phyloP scores from a whole-genome alignment of 495 filamentous ascomycete genomes.

The Tuber aestivum region DNA sequence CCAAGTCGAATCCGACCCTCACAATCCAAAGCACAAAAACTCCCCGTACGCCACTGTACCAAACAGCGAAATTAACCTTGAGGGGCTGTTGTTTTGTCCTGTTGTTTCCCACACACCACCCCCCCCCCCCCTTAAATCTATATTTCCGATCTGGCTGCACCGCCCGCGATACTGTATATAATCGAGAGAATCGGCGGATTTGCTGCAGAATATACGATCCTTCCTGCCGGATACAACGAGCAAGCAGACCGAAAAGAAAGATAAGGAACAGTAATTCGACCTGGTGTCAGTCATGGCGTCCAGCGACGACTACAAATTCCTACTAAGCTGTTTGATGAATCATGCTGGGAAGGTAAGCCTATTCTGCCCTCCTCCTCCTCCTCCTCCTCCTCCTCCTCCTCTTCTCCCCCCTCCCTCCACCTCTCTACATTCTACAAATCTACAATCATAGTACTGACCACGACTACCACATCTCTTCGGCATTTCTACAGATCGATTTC shows the following conservation, averaged over 20 bases:
- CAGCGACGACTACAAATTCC: slow-evolving; percentile 21
- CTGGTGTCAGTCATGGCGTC: slow-evolving; percentile 17
- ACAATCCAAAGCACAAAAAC: not conserved
- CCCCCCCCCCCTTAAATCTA: too few species aligned
- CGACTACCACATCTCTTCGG: not conserved
- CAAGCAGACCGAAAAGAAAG: not conserved
- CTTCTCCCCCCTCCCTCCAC: too few species aligned
- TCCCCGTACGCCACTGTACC: not conserved
- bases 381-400: not conserved
- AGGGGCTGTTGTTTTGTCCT: too few species aligned
- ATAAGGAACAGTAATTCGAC: not conserved
- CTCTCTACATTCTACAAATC: not conserved
- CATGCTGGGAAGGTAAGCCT: slow-evolving; percentile 14
- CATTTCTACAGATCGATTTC: slow-evolving; percentile 20
- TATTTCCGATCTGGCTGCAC: slow-evolving; percentile 4
- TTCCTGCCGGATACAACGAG: not conserved
- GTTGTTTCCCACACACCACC: too few species aligned
- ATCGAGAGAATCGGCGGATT: not conserved
- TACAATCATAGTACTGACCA: not conserved
- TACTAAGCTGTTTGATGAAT: slow-evolving; percentile 21
- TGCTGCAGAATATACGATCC: not conserved
- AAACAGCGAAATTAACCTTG: not conserved
- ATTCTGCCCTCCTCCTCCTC: not conserved
- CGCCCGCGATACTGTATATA: not conserved
- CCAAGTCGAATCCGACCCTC: not conserved